Conservation (phyloP, 2,329 filamentous ascomycete genomes). For the Pseudogymnoascus sp. region DNA sequence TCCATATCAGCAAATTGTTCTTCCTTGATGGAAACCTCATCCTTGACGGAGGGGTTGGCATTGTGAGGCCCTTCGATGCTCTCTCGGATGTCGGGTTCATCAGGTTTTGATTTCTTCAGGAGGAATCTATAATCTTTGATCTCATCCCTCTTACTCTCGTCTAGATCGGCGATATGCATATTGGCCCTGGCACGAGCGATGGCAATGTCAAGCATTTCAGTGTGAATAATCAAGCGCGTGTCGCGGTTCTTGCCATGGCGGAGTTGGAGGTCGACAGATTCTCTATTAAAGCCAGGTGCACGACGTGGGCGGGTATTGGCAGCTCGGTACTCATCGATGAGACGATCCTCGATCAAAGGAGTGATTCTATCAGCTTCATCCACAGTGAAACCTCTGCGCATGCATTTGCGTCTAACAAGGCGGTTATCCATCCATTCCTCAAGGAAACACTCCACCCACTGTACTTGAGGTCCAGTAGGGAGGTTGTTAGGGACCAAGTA, state of each 20-base stretch:
- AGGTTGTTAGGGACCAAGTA: not conserved
- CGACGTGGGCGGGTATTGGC: not conserved
- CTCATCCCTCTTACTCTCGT: not conserved
- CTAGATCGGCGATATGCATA: not conserved
- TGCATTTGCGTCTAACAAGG: not conserved
- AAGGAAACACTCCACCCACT: not conserved
- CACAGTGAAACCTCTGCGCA: not conserved
- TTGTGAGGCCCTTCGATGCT: too few relatives aligned
- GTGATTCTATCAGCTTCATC: not conserved
- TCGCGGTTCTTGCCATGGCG: not conserved
- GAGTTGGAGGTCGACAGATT: not conserved
- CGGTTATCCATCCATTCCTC: not conserved
- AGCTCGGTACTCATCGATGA: not conserved
- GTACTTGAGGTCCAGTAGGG: not conserved
- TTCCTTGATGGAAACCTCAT: not conserved
- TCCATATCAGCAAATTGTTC: too few relatives aligned
- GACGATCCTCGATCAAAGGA: not conserved
- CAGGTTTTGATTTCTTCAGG: not conserved
- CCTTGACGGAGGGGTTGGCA: not conserved
- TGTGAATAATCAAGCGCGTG: not conserved
- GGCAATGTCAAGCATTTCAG: not conserved
- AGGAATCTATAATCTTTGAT: not conserved
- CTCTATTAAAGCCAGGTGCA: not conserved
- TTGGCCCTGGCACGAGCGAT: not conserved
- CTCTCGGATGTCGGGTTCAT: not conserved